Conservation (phyloP, 495 filamentous ascomycete genomes). For the Recurvomyces mirabilis region DNA sequence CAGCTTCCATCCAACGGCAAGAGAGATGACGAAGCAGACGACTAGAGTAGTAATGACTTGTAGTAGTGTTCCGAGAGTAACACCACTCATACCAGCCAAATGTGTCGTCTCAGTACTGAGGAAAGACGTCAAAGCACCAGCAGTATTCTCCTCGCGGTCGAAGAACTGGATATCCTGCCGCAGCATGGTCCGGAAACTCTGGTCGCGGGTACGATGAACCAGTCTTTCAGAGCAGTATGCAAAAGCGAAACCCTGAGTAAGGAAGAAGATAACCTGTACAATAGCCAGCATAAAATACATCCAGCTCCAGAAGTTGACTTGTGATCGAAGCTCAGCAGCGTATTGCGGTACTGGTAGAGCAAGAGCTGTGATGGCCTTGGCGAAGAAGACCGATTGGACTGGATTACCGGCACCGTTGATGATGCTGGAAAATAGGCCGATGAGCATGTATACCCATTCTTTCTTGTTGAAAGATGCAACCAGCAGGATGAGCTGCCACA, state of each 20-base stretch:
- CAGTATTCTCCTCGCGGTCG: constrained; percentile 71
- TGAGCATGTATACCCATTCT: constrained; percentile 60
- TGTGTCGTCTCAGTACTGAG: constrained; percentile 78
- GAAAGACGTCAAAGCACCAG: constrained; percentile 75
- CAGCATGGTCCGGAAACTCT: constrained; percentile 76
- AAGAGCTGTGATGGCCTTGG: constrained; percentile 67
- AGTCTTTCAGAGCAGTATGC: constrained; percentile 76
- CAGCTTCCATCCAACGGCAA: constrained; percentile 79
- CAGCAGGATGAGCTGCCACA: constrained; percentile 78
- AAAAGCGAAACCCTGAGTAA: constrained; percentile 60
- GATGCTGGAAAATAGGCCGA: constrained; percentile 65
- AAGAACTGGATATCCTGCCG: constrained; percentile 89
- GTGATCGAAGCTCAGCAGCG: constrained; percentile 45
- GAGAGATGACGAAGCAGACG: constrained; percentile 51
- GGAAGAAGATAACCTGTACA: constrained; percentile 58
- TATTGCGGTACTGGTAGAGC: constrained; percentile 39
- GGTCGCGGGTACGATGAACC: constrained; percentile 67
- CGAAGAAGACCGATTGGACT: constrained; percentile 79
- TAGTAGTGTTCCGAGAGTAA: constrained; percentile 70
- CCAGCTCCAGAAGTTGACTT: constrained; percentile 76
- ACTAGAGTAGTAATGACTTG: constrained; percentile 63
- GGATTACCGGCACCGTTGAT: constrained; percentile 81
- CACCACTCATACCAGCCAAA: constrained; percentile 68
- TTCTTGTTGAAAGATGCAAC: constrained; percentile 70
- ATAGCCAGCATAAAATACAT: constrained; percentile 96